Conservation (phyloP, 2,329 filamentous ascomycete genomes). For the Aspergillus aculeatus region DNA sequence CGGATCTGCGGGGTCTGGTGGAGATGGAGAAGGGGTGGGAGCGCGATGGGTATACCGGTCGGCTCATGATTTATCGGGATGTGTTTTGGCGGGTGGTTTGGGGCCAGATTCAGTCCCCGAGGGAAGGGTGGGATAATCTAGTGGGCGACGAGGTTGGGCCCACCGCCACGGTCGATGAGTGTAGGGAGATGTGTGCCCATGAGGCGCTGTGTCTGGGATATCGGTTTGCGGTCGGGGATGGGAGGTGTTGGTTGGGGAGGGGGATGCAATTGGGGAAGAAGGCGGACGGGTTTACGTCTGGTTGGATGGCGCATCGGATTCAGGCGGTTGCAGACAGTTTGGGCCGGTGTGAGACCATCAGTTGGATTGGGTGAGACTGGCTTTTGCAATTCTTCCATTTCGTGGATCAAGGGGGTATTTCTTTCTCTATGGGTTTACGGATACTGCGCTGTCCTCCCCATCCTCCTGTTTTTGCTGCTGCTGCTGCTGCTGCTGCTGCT, state of each 20-base stretch:
- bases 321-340: conserved; percentile 6
- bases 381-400: background rate
- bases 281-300: background rate
- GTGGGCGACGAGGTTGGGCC: background rate
- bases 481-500: background rate
- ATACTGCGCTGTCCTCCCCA: background rate
- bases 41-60: background rate
- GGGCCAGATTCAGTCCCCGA: background rate
- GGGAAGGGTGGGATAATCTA: conserved; percentile 12
- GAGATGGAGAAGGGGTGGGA: conserved; percentile 37
- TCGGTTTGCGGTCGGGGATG: background rate
- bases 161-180: background rate
- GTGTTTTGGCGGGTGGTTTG: conserved; percentile 6
- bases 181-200: conserved; percentile 4
- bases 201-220: conserved; percentile 9
- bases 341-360: conserved; percentile 7
- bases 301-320: conserved; percentile 14
- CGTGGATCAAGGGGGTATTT: too few relatives aligned
- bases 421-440: background rate
- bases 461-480: background rate
- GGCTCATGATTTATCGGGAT: conserved; percentile 9
- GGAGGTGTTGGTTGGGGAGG: conserved; percentile 1
- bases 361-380: background rate
- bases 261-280: conserved; percentile 2
- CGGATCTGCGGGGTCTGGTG: conserved; percentile 42